Evolutionary conservation across 2,329 filamentous ascomycete species (phyloP).

Genomic region (Penicillium hordei): DNA sequence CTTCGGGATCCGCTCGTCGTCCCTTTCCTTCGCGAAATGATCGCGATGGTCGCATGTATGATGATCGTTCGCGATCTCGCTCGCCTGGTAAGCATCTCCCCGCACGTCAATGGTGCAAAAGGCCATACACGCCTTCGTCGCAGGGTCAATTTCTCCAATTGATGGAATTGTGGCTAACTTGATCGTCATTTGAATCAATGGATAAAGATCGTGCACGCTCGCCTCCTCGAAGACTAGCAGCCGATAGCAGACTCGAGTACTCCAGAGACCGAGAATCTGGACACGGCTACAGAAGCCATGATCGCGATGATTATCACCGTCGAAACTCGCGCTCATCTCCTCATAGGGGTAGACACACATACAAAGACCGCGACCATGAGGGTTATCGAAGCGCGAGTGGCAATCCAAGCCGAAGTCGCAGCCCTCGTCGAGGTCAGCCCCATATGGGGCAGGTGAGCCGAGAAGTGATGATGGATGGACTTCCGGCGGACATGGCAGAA

Average conservation of each 20-base stretch:
- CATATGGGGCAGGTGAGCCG: slow-evolving; percentile 46
- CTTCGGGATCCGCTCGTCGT: slow-evolving; percentile 24
- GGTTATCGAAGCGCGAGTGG: slow-evolving; percentile 43
- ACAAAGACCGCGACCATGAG: slow-evolving; percentile 49
- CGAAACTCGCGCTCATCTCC: slow-evolving; percentile 38
- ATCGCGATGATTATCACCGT: slow-evolving; percentile 38
- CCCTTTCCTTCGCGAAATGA: slow-evolving; percentile 35
- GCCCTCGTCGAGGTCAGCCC: slow-evolving; percentile 39
- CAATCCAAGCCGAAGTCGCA: slow-evolving; percentile 39
- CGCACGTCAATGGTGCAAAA: slow-evolving; percentile 41
- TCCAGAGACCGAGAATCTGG: slow-evolving; percentile 34
- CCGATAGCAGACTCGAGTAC: slow-evolving; percentile 40
- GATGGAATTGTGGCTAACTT: slow-evolving; percentile 41
- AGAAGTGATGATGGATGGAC: slow-evolving; percentile 53
- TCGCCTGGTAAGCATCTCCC: slow-evolving; percentile 47
- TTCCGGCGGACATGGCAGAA: slow-evolving; percentile 51
- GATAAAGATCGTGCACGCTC: slow-evolving; percentile 40
- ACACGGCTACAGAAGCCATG: slow-evolving; percentile 34
- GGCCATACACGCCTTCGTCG: slow-evolving; percentile 22
- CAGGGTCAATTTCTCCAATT: slow-evolving; percentile 16
- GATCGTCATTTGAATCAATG: slow-evolving; percentile 11
- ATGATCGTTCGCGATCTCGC: slow-evolving; percentile 46
- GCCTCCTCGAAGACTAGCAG: slow-evolving; percentile 38
- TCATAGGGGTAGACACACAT: slow-evolving; percentile 38
- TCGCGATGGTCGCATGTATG: slow-evolving; percentile 48